Conservation (phyloP, 2,329 filamentous ascomycete species). For the Talaromyces sp. region DNA sequence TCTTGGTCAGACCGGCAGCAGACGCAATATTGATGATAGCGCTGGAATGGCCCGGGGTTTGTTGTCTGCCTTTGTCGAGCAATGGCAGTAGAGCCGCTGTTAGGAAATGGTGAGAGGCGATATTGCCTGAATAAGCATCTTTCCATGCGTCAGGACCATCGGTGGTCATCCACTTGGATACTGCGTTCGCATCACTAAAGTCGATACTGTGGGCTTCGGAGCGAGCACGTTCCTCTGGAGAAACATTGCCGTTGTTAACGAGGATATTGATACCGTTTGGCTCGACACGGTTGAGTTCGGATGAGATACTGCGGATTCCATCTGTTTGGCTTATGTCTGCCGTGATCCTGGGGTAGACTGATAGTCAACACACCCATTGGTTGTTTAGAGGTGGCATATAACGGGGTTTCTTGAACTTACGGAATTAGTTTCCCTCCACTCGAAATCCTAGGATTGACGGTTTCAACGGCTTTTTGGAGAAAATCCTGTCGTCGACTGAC, state of each 20-base stretch:
- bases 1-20: constrained; percentile 49
- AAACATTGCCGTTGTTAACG: constrained; percentile 36
- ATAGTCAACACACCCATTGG: not conserved
- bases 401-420: constrained; percentile 15
- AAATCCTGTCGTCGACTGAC: constrained; percentile 42
- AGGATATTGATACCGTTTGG: constrained; percentile 47
- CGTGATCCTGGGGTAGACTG: constrained; percentile 3
- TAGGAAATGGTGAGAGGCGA: constrained; percentile 46
- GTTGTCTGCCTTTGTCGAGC: constrained; percentile 43
- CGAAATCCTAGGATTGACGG: constrained; percentile 31
- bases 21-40: constrained; percentile 50
- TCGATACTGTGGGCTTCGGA: constrained; percentile 29
- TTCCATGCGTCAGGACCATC: constrained; percentile 37
- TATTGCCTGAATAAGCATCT: constrained; percentile 49
- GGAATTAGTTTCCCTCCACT: constrained; percentile 37
- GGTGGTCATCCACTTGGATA: constrained; percentile 13
- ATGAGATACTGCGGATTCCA: constrained; percentile 42
- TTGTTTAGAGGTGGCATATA: not conserved
- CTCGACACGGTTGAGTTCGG: constrained; percentile 49
- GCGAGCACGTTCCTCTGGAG: constrained; percentile 47
- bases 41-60: constrained; percentile 44
- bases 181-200: constrained; percentile 11
- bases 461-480: constrained; percentile 40
- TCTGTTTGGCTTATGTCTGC: constrained; percentile 49
- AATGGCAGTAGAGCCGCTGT: constrained; percentile 51